Conservation (phyloP, 106 monocot genomes). For the Dioscorea dumetorum region DNA sequence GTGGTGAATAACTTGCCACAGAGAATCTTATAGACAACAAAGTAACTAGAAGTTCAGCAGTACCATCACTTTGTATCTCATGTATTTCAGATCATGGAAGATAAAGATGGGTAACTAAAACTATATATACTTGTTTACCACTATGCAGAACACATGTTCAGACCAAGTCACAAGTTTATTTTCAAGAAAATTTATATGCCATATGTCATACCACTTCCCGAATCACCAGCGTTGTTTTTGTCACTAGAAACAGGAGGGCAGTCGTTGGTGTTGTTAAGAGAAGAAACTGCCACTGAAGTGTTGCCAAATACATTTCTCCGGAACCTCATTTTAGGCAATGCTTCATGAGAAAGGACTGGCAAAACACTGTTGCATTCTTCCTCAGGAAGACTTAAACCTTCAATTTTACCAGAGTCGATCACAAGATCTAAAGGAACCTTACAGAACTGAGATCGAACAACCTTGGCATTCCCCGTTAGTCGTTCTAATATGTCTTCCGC, state of each 20-base stretch:
- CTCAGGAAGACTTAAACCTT: conserved; percentile 12
- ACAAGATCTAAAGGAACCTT: conserved; percentile 43
- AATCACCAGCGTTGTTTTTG: background rate
- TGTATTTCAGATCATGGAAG: no score
- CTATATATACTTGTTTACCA: no score
- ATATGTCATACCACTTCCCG: conserved; percentile 11
- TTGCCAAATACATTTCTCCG: conserved; percentile 14
- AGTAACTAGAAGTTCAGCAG: background rate
- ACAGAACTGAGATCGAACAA: conserved; percentile 49
- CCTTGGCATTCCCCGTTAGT: conserved; percentile 42
- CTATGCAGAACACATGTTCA: no score
- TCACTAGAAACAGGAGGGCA: conserved; percentile 4
- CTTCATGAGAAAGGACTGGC: conserved; percentile 44
- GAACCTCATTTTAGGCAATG: conserved; percentile 36
- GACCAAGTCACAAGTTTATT: background rate
- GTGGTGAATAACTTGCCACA: no score
- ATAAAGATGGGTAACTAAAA: no score
- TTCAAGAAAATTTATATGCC: background rate
- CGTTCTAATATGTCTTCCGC: conserved; percentile 41
- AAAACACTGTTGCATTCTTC: conserved; percentile 17
- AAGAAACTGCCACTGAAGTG: conserved; percentile 17
- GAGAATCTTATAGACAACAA: no score
- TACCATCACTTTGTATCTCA: background rate
- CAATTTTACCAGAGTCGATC: conserved; percentile 31
- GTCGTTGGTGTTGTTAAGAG: background rate